Evolutionary conservation across 1,284 basidiomycete species (phyloP).

Genomic region (Fomitopsis pinicola): DNA sequence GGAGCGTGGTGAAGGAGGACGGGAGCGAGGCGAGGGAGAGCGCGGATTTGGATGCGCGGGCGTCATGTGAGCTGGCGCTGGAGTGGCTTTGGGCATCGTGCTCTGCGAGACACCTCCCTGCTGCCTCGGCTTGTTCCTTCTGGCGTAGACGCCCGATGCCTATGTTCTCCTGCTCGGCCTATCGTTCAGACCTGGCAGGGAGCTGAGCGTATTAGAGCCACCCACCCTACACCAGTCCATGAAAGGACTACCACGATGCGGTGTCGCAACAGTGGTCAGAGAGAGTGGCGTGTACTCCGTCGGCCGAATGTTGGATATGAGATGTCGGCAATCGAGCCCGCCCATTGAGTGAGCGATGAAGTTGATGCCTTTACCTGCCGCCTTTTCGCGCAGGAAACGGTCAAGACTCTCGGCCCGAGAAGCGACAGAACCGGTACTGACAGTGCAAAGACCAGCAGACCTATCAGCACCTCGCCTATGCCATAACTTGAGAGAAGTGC

Average conservation of each 20-base stretch:
- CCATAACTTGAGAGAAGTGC: conserved; percentile 22
- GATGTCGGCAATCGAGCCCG: conserved; percentile 88
- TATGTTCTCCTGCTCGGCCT: conserved; percentile 64
- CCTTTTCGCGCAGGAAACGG: conserved; percentile 64
- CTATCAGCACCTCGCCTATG: not conserved
- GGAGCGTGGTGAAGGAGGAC: conserved; percentile 80
- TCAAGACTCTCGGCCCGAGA: conserved; percentile 82
- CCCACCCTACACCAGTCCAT: conserved; percentile 97
- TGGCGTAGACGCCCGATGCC: conserved; percentile 68
- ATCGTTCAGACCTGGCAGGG: not conserved
- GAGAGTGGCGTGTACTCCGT: conserved; percentile 83
- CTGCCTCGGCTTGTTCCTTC: conserved; percentile 28
- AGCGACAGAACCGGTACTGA: conserved; percentile 87
- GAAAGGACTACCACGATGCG: conserved; percentile 94
- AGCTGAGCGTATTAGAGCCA: conserved; percentile 5
- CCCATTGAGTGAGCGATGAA: conserved; percentile 98
- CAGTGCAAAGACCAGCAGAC: not conserved
- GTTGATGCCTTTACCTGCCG: conserved; percentile 77
- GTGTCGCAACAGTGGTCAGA: conserved; percentile 89
- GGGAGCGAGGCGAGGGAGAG: conserved; percentile 57
- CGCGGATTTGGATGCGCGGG: conserved; percentile 14
- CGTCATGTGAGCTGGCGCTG: not conserved
- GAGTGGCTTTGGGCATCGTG: not conserved
- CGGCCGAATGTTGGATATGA: conserved; percentile 86
- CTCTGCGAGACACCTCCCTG: conserved; percentile 12